Base-by-base conservation (phyloP, 441 rosid genomes). In the Capsella rubella region DNA sequence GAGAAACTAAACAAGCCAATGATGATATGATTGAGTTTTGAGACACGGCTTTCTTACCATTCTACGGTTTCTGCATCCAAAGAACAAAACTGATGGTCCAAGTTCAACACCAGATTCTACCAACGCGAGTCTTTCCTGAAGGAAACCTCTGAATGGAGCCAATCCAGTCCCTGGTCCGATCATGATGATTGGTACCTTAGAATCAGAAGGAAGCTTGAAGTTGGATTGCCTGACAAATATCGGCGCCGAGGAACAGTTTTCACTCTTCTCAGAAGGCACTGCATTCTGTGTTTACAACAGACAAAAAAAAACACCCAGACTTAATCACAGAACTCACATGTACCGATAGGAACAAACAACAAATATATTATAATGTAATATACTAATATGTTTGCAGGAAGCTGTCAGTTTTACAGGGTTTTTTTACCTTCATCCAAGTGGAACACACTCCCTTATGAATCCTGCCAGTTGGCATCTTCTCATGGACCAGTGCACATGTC, bases 61-160 rank as follows among this genome's bases (percentile, higher is more conserved):
- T 80, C 67, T 79, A 67, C 90, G 85, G 78, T 95, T 95, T 80
- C 98, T 89, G 92, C 99, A 95, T 52, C 98, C 99, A 45, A 95
- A 95, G 87, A 93, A 93, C 63, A 93, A 79, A 77, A 90, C n/a
- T 14, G 97, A 85, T 29, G 87, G 83, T 56, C 99, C 99, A 58
- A 95, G 76, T 70, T 95, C 96, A 10, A 84, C 83, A 76, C 97
- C 97, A 72, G 82, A 83, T 82, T 91, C 97, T 77, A 89, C 89
- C 77, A 85, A 76, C 11, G 94, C 86, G 31, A 85, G 85, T 74
- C 98, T 86, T 86, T 95, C 99, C 84, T 89, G 99, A 72, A 95
- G 89, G 88, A 95, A 95, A 51, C 98, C 99, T 81, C 99, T 86
- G 82, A 95, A 95, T 55, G 98, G 99, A 82, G 99, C 98, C 75